phyloP scores from a whole-genome alignment of 768 basidiomycete species.

The Gyrodon lividus region DNA sequence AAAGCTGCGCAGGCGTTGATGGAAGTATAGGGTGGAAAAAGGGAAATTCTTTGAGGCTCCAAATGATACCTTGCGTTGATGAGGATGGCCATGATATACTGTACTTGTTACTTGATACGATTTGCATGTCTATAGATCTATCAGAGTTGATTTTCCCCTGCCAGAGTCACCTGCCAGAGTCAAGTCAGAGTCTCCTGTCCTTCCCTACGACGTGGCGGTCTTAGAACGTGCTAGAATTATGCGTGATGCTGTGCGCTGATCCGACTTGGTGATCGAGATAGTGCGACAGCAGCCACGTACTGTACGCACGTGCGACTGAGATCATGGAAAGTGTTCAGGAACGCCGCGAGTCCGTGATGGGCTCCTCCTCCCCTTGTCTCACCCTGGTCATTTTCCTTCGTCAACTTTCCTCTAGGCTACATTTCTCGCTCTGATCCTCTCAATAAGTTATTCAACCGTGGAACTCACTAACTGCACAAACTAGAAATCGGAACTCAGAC shows the following conservation, averaged over 20 bases:
- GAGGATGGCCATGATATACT: too few relatives aligned
- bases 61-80: too few relatives aligned
- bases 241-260: background rate
- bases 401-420: background rate
- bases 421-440: background rate
- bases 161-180: too few relatives aligned
- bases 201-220: slow-evolving; percentile 7
- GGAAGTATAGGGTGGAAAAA: slow-evolving; percentile 18
- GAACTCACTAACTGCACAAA: background rate
- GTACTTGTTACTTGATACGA: background rate
- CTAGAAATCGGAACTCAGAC: background rate
- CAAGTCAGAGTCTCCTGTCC: too few relatives aligned
- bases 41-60: background rate
- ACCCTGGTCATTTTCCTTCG: background rate
- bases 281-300: too few relatives aligned
- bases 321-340: too few relatives aligned
- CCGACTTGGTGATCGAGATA: background rate
- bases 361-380: too few relatives aligned
- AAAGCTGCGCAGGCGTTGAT: slow-evolving; percentile 69
- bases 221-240: background rate
- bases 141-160: too few relatives aligned
- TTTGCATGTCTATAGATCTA: background rate
- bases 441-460: background rate
- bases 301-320: slow-evolving; percentile 15
- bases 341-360: too few relatives aligned